Percentiles rank a stretch among this genome's conserved stretches.
Evolutionary conservation across 2,329 filamentous ascomycete genomes (phyloP).

Genomic region (Thelonectria olida): DNA sequence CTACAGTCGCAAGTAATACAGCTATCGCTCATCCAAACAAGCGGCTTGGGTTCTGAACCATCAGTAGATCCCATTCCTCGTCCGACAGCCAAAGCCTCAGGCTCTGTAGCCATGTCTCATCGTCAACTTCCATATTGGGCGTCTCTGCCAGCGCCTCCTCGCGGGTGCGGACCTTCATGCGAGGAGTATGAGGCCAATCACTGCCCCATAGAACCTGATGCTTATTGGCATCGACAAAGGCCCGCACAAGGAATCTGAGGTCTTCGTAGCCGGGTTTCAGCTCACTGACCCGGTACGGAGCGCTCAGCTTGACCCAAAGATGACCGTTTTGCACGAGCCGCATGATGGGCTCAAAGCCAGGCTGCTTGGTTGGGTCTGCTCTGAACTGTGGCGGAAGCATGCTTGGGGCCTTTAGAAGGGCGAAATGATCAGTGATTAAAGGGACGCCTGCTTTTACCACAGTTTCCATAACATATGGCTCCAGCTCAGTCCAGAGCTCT

Average conservation of each 20-base stretch:
- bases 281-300: constrained; percentile 47
- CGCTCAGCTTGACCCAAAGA: constrained; percentile 49
- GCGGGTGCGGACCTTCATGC: constrained; percentile 46
- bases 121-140: constrained; percentile 34
- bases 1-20: too few relatives aligned
- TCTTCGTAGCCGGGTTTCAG: constrained; percentile 44
- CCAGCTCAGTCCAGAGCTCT: constrained; percentile 21
- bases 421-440: constrained; percentile 50
- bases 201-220: constrained; percentile 48
- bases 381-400: constrained; percentile 39
- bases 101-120: constrained; percentile 35
- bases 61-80: constrained; percentile 34
- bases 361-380: constrained; percentile 39
- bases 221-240: constrained; percentile 45
- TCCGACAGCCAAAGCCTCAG: constrained; percentile 36
- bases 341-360: constrained; percentile 29
- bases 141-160: constrained; percentile 47
- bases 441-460: constrained; percentile 10
- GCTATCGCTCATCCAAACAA: too few relatives aligned
- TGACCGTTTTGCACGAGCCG: constrained; percentile 42
- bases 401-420: constrained; percentile 45
- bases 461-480: constrained; percentile 3
- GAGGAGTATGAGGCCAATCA: constrained; percentile 50
- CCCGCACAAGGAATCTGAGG: constrained; percentile 41
- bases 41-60: constrained; percentile 25